Evolutionary conservation across 768 basidiomycete genomes (phyloP).

Genomic region (Suillus bovinus): DNA sequence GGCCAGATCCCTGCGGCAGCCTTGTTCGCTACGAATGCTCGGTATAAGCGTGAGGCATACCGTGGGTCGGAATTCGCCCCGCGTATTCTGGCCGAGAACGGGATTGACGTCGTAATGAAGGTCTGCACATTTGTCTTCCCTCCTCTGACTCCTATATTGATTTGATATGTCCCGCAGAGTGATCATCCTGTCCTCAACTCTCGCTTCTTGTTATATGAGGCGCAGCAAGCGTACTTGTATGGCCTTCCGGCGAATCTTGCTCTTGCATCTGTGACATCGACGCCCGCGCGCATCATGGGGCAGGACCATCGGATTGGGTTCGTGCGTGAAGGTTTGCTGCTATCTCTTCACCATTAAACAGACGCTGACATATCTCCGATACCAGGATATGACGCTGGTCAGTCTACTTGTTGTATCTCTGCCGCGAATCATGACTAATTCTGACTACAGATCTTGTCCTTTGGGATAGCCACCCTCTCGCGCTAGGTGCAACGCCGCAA

Average conservation of each 20-base stretch:
- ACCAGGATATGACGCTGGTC: conserved; percentile 71
- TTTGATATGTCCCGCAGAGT: conserved; percentile 35
- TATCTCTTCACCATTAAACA: background rate
- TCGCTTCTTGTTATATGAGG: conserved; percentile 57
- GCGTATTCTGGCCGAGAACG: conserved; percentile 56
- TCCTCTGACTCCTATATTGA: background rate
- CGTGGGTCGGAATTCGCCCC: conserved; percentile 66
- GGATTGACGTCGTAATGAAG: conserved; percentile 63
- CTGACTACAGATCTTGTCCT: conserved; percentile 59
- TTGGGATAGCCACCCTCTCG: conserved; percentile 78
- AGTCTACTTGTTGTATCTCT: conserved; percentile 6
- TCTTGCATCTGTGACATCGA: conserved; percentile 67
- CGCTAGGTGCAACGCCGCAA: conserved; percentile 73
- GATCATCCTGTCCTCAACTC: conserved; percentile 58
- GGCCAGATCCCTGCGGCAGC: conserved; percentile 70
- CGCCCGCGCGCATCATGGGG: conserved; percentile 70
- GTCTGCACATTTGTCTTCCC: conserved; percentile 34
- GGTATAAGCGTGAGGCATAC: conserved; percentile 65
- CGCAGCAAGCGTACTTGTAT: conserved; percentile 69
- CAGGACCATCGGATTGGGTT: conserved; percentile 76
- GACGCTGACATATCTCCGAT: conserved; percentile 1
- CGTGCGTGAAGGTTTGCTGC: conserved; percentile 45
- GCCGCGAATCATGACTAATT: conserved; percentile 9
- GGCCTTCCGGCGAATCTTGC: conserved; percentile 68
- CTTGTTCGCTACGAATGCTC: conserved; percentile 76